Evolutionary conservation across 495 filamentous ascomycete species (phyloP).

Genomic region (Trichoderma reesei): DNA sequence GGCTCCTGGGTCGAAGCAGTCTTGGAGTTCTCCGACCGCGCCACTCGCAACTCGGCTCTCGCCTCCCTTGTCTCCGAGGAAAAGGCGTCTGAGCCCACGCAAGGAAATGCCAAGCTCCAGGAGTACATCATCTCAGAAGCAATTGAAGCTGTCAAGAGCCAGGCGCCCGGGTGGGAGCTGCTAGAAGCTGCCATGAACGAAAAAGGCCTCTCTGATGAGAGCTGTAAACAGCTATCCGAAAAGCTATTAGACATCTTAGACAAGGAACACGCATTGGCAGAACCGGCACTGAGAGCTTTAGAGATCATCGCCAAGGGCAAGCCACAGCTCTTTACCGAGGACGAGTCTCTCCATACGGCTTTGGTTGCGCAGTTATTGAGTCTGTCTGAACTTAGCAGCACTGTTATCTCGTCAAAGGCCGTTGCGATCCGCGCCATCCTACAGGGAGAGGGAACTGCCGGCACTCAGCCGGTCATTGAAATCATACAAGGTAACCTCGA

Average conservation of each 20-base stretch:
- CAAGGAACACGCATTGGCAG: constrained; percentile 7
- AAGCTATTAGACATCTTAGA: constrained; percentile 22
- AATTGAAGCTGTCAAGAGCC: constrained; percentile 21
- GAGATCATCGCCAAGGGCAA: constrained; percentile 28
- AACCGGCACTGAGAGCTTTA: constrained; percentile 25
- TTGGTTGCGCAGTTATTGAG: constrained; percentile 35
- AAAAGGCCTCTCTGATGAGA: constrained; percentile 20
- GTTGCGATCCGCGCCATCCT: constrained; percentile 22
- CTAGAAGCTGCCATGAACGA: constrained; percentile 32
- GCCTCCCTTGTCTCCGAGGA: constrained; percentile 30
- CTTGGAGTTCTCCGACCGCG: constrained; percentile 16
- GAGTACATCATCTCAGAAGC: constrained; percentile 28
- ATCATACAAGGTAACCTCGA: constrained; percentile 36
- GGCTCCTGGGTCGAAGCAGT: constrained; percentile 23
- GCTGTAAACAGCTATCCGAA: constrained; percentile 18
- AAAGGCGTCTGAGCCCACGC: constrained; percentile 19
- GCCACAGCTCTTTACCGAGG: constrained; percentile 24
- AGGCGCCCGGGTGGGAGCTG: constrained; percentile 23
- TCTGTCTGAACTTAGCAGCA: constrained; percentile 32
- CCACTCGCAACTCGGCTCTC: constrained; percentile 20
- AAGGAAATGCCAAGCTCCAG: constrained; percentile 26
- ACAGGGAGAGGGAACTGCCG: constrained; percentile 21
- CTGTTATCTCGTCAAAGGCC: constrained; percentile 22
- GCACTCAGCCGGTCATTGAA: constrained; percentile 22
- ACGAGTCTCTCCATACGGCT: constrained; percentile 27